phyloP scores from a whole-genome alignment of 2,329 filamentous ascomycete genomes.

The Neospermospora avenae region DNA sequence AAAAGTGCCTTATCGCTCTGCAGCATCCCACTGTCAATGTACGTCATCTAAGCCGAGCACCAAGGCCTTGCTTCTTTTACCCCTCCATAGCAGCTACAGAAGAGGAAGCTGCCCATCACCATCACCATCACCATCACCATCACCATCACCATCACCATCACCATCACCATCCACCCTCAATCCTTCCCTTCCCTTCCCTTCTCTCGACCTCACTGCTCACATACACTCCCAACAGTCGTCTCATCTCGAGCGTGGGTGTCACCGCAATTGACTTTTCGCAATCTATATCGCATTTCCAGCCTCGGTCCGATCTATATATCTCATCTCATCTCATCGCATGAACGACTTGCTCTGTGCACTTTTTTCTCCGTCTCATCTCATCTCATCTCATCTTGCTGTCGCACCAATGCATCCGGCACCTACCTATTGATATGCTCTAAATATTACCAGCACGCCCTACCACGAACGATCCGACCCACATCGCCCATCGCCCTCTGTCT shows the following conservation, averaged over 20 bases:
- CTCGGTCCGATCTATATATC: not conserved
- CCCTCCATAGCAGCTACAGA: not conserved
- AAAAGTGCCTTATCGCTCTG: not conserved
- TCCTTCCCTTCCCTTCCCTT: not conserved
- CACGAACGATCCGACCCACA: not conserved
- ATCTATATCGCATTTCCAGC: not conserved
- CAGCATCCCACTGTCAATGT: not conserved
- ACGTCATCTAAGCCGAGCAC: conserved; percentile 5
- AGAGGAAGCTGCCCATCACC: too few species aligned
- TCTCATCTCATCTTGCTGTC: not conserved
- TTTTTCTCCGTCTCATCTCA: conserved; percentile 1
- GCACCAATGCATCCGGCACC: conserved; percentile 11
- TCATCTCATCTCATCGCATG: not conserved
- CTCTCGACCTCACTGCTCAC: not conserved
- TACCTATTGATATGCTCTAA: not conserved
- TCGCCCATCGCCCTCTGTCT: not conserved
- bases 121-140: not conserved
- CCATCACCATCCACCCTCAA: not conserved
- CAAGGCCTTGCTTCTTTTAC: not conserved
- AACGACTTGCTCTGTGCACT: not conserved
- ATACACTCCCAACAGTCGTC: not conserved
- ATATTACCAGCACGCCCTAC: conserved; percentile 7
- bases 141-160: not conserved
- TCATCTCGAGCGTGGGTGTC: not conserved
- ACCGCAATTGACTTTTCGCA: not conserved